A percentile compares a stretch with the other conserved stretches of the same genome.
phyloP scores from a whole-genome alignment of 169 alveolate species.

The Plasmodium knowlesi region DNA sequence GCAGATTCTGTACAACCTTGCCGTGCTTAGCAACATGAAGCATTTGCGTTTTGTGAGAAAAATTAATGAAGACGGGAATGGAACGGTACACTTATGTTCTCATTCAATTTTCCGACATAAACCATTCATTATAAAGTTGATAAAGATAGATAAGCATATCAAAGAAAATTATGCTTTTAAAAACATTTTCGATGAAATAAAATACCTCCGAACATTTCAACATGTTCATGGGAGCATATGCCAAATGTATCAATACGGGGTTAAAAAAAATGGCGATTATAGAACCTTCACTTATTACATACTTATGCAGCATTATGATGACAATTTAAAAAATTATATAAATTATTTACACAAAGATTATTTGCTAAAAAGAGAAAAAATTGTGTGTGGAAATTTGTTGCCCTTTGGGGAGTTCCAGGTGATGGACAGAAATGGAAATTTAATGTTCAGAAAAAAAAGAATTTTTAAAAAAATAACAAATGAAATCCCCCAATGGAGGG shows the following conservation, averaged over 20 bases:
- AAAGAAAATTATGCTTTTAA: slow-evolving; percentile 58
- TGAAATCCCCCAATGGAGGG: background rate
- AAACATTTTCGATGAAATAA: slow-evolving; percentile 65
- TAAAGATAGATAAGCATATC: slow-evolving; percentile 19
- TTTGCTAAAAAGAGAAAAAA: slow-evolving; percentile 7
- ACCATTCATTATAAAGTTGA: slow-evolving; percentile 37
- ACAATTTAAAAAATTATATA: slow-evolving; percentile 28
- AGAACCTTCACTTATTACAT: slow-evolving; percentile 40
- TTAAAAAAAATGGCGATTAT: slow-evolving; percentile 18
- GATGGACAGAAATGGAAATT: background rate
- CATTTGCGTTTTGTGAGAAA: slow-evolving; percentile 2
- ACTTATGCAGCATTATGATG: slow-evolving; percentile 26
- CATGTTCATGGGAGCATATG: slow-evolving; percentile 8
- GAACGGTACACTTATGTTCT: slow-evolving; percentile 24
- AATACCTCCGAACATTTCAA: slow-evolving; percentile 31
- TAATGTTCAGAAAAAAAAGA: slow-evolving; percentile 12
- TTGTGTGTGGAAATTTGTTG: background rate
- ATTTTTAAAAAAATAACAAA: slow-evolving; percentile 8
- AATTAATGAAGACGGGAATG: slow-evolving; percentile 36
- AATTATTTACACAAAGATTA: slow-evolving; percentile 5
- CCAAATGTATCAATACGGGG: slow-evolving; percentile 39
- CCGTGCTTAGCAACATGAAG: slow-evolving; percentile 11
- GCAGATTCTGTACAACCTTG: slow-evolving; percentile 23
- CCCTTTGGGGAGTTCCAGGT: background rate
- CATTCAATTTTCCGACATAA: background rate